Base-by-base conservation (phyloP, 768 basidiomycete species). In the Rhodotorula kratochvilovae region DNA sequence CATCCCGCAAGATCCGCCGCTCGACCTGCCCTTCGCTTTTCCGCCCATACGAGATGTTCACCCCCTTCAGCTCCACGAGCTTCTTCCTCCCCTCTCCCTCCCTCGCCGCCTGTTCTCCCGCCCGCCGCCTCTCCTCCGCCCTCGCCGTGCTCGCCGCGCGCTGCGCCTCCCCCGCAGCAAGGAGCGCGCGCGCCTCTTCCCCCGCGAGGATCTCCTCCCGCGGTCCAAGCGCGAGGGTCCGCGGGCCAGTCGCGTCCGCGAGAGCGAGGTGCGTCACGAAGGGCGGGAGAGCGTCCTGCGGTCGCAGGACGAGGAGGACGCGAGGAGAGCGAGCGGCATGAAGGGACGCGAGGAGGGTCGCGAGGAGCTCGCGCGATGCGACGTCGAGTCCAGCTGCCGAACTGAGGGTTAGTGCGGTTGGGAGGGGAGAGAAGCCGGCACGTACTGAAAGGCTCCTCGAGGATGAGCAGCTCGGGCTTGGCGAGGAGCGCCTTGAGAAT, bases 391-490 rank as follows among this genome's bases (percentile, higher is more conserved):
- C 92, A 71, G 92, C 91, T 92, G 66, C n/a, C 39, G 27, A 17
- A n/a, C n/a, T n/a, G n/a, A n/a, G n/a, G n/a, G n/a, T n/a, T n/a
- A n/a, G n/a, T n/a, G n/a, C n/a, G n/a, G n/a, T n/a, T 12, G 35
- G 60, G n/a, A 51, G 42, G 0, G 54, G 51, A 29, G 51, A 45
- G 54, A 29, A 16, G 7, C n/a, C n/a, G n/a, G n/a, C n/a, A n/a
- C 88, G 67, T 74, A 92, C 91, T 91, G 48, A 92, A 82, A 1
- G 93, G 94, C 79, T 98, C 95, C 71, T 96, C 93, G n/a, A 97
- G 83, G 13, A 98, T 80, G 33, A 97, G 78, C 29, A 97, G 78
- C 70, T 88, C 85, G 0, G 92, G 91, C 56, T 85, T 83, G 27
- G 80, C 82, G 43, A 97, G 78, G 16, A 97, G 80, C 0, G 90